Evolutionary conservation across 1,139 yeast species (phyloP).

Genomic region (Hemisphaericaspora xylanilytica): DNA sequence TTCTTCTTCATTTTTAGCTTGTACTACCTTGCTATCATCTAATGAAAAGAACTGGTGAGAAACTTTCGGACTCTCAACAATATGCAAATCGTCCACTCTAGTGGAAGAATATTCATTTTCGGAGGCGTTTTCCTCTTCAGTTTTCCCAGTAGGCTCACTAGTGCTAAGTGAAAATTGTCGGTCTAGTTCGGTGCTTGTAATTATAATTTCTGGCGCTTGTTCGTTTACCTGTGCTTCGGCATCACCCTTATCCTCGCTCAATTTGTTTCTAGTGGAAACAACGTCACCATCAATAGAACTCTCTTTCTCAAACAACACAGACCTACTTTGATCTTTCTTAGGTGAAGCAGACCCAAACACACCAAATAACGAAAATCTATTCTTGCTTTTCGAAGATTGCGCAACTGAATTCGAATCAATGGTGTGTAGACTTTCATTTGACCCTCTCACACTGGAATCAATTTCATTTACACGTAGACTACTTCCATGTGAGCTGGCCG

Average conservation of each 20-base stretch:
- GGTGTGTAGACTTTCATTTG: constrained; percentile 8
- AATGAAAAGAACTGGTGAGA: constrained; percentile 11
- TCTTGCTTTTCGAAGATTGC: constrained; percentile 6
- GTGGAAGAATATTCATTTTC: constrained; percentile 15
- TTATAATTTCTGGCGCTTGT: not conserved
- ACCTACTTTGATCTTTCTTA: constrained; percentile 7
- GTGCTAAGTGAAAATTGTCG: constrained; percentile 5
- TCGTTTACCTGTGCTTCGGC: not conserved
- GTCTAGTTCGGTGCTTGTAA: constrained; percentile 7
- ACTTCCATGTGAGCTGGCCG: not conserved
- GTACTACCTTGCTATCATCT: constrained; percentile 7
- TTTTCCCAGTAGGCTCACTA: constrained; percentile 1
- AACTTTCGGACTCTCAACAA: constrained; percentile 4
- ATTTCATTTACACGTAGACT: not conserved
- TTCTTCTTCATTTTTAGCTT: no score
- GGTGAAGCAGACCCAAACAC: constrained; percentile 7
- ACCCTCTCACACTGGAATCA: constrained; percentile 1
- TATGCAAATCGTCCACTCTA: not conserved
- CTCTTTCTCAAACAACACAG: constrained; percentile 6
- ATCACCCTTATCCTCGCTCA: not conserved
- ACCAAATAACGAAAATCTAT: constrained; percentile 10
- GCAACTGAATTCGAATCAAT: constrained; percentile 5
- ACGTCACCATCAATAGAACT: not conserved
- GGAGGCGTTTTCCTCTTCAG: constrained; percentile 4
- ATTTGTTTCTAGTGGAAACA: not conserved